phyloP scores from a whole-genome alignment of 1,284 basidiomycete species.

The Boletus smithii region DNA sequence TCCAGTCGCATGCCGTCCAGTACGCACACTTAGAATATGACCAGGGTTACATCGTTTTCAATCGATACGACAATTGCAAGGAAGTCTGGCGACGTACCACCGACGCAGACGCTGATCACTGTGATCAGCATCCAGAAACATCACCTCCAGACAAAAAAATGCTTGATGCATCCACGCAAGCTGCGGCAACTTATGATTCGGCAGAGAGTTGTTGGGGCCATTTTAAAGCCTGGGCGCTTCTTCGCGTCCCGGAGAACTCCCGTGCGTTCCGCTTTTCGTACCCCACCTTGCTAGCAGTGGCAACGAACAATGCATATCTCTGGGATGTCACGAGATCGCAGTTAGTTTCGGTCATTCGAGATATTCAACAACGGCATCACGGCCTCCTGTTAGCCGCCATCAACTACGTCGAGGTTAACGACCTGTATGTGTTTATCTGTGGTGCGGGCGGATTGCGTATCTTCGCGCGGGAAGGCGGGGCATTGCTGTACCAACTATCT shows the following conservation, averaged over 20 bases:
- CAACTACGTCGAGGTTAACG: slow-evolving; percentile 65
- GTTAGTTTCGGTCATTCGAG: slow-evolving; percentile 45
- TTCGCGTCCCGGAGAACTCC: slow-evolving; percentile 44
- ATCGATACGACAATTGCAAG: slow-evolving; percentile 51
- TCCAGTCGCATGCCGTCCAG: slow-evolving; percentile 49
- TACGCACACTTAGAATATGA: slow-evolving; percentile 73
- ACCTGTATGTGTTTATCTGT: slow-evolving; percentile 59
- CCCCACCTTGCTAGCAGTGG: slow-evolving; percentile 56
- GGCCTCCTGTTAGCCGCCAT: slow-evolving; percentile 39
- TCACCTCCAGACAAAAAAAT: slow-evolving; percentile 41
- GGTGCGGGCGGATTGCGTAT: slow-evolving; percentile 46
- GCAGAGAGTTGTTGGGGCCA: slow-evolving; percentile 36
- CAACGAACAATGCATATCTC: slow-evolving; percentile 45
- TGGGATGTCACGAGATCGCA: slow-evolving; percentile 55
- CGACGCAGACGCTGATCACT: slow-evolving; percentile 31
- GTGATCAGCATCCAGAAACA: slow-evolving; percentile 23
- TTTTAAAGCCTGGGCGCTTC: slow-evolving; percentile 58
- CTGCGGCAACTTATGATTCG: slow-evolving; percentile 12
- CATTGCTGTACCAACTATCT: slow-evolving; percentile 42
- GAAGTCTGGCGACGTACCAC: slow-evolving; percentile 64
- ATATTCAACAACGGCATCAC: slow-evolving; percentile 35
- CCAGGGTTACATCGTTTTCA: slow-evolving; percentile 68
- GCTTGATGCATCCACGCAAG: slow-evolving; percentile 21
- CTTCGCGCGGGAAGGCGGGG: slow-evolving; percentile 50
- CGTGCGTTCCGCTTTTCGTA: slow-evolving; percentile 66